Evolutionary conservation across 2,329 filamentous ascomycete genomes (phyloP).

Genomic region (Incumbomyces lentus): DNA sequence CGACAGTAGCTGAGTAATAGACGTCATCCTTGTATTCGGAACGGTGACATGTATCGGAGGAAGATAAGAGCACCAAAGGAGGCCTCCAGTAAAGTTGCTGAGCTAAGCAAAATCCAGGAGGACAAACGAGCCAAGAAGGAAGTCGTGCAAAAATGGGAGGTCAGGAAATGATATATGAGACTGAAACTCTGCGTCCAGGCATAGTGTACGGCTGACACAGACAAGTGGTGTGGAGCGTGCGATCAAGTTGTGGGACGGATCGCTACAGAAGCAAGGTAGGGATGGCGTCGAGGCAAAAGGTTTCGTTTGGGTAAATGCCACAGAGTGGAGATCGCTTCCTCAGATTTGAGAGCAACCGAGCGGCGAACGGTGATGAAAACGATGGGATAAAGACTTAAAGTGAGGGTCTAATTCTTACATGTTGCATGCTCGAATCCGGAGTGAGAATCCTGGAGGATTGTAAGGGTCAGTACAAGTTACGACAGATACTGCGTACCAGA

Average conservation of each 20-base stretch:
- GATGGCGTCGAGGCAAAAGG: slow-evolving; percentile 5
- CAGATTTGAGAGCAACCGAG: background rate
- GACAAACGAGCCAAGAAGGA: slow-evolving; percentile 11
- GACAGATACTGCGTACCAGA: slow-evolving; percentile 4
- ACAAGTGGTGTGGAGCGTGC: slow-evolving; percentile 5
- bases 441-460: slow-evolving; percentile 5
- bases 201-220: slow-evolving; percentile 5
- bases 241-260: slow-evolving; percentile 9
- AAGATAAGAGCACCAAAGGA: background rate
- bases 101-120: slow-evolving; percentile 5
- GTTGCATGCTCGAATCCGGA: background rate
- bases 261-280: slow-evolving; percentile 7
- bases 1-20: slow-evolving; percentile 21
- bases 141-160: slow-evolving; percentile 11
- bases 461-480: slow-evolving; percentile 6
- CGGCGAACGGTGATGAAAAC: background rate
- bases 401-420: slow-evolving; percentile 1
- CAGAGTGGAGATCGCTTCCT: background rate
- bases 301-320: background rate
- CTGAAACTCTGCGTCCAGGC: background rate
- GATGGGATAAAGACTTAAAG: background rate
- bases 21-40: slow-evolving; percentile 17
- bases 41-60: slow-evolving; percentile 3
- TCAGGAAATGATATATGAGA: slow-evolving; percentile 17
- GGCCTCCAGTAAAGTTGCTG: background rate